phyloP scores from a whole-genome alignment of 768 basidiomycete genomes.

The Exsudoporus frostii region DNA sequence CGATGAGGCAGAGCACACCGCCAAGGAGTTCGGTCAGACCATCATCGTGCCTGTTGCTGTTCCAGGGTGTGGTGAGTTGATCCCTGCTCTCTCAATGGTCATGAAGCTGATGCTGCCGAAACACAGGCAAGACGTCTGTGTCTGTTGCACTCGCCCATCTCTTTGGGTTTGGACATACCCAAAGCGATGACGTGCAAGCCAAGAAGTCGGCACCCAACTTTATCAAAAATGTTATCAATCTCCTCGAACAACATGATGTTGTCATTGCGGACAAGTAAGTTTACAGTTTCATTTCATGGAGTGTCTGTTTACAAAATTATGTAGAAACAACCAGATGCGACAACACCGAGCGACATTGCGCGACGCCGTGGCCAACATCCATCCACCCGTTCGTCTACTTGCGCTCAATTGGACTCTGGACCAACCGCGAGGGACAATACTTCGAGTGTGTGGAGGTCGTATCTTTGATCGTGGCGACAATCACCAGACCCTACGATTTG shows the following conservation, averaged over 20 bases:
- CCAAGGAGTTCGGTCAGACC: constrained; percentile 57
- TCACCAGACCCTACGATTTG: constrained; percentile 78
- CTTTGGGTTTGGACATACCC: constrained; percentile 87
- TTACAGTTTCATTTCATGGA: not conserved
- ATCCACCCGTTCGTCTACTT: constrained; percentile 66
- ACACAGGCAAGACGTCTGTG: constrained; percentile 81
- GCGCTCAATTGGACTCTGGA: constrained; percentile 76
- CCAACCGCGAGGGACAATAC: constrained; percentile 55
- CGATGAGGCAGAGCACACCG: constrained; percentile 14
- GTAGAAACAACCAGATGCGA: constrained; percentile 84
- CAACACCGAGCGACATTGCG: constrained; percentile 77
- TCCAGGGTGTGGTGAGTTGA: constrained; percentile 81
- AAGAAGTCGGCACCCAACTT: constrained; percentile 75
- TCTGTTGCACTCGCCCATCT: constrained; percentile 74
- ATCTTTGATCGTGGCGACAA: constrained; percentile 72
- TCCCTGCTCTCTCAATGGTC: not conserved
- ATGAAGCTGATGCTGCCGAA: not conserved
- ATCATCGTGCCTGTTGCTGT: constrained; percentile 87
- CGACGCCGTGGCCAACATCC: constrained; percentile 41
- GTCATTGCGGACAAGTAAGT: constrained; percentile 92
- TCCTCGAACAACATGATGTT: constrained; percentile 63
- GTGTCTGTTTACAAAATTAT: not conserved
- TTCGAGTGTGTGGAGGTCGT: constrained; percentile 76
- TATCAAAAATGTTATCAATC: constrained; percentile 62
- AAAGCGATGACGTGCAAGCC: constrained; percentile 81